Percentiles rank a stretch among this genome's conserved stretches.
These are phyloP conservation scores for Penstemon newberryi DNA, from an alignment of 257 asterid species.

Conservation along the genomic window DNA sequence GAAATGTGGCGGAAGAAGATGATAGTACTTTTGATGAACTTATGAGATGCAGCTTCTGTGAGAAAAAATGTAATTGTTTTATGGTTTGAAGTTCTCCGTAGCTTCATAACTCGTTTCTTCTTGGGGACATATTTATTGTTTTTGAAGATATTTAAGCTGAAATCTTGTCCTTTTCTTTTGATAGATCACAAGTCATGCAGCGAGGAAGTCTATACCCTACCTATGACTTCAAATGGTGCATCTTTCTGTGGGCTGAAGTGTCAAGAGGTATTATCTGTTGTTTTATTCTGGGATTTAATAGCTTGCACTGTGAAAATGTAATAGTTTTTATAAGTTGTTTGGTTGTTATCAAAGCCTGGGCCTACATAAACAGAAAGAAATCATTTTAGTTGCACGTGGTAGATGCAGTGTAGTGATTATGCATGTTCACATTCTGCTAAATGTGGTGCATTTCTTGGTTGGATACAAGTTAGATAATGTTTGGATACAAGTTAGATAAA, in stretches of 20 bases:
- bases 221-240: conserved; percentile 45
- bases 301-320: conserved; percentile 17
- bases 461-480: no score
- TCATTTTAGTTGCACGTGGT: neutral
- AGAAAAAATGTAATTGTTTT: conserved; percentile 65
- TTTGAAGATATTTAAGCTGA: conserved; percentile 19
- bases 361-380: neutral
- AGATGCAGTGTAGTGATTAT: neutral
- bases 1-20: conserved; percentile 38
- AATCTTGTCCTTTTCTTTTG: conserved; percentile 24
- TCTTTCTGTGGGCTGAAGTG: conserved; percentile 75
- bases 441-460: neutral
- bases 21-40: conserved; percentile 44
- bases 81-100: conserved; percentile 21
- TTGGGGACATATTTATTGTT: neutral
- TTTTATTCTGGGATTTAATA: conserved; percentile 20
- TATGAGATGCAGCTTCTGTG: conserved; percentile 64
- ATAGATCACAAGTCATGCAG: conserved; percentile 78
- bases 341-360: neutral
- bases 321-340: conserved; percentile 11
- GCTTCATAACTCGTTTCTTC: conserved; percentile 15
- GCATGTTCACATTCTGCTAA: neutral
- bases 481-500: no score
- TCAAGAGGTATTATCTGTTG: conserved; percentile 68
- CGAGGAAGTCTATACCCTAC: conserved; percentile 38